phyloP scores from a whole-genome alignment of 106 monocot species.

The Dactylorhiza incarnata region DNA sequence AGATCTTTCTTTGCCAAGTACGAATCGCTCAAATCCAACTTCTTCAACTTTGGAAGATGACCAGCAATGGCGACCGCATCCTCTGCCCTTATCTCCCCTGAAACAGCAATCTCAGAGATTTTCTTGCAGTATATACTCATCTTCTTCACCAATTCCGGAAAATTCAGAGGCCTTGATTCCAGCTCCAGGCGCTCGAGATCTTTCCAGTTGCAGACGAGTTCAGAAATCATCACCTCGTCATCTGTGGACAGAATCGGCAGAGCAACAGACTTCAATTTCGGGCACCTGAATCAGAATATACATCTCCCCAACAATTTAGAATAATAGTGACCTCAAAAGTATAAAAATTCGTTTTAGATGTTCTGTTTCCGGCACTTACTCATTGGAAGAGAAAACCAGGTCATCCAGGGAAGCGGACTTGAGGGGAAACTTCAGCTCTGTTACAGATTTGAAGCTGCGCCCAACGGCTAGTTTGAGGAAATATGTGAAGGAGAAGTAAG shows the following conservation, averaged over 20 bases:
- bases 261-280: conserved; percentile 16
- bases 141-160: conserved; percentile 12
- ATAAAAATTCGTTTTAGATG: neutral
- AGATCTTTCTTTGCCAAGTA: conserved; percentile 26
- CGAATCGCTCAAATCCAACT: conserved; percentile 27
- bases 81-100: conserved; percentile 26
- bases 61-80: conserved; percentile 25
- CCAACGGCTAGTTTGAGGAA: neutral
- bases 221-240: conserved; percentile 21
- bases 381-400: neutral
- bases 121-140: conserved; percentile 23
- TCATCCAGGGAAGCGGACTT: neutral
- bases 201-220: conserved; percentile 19
- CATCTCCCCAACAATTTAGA: neutral
- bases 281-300: conserved; percentile 19
- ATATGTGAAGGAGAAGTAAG: conserved; percentile 4
- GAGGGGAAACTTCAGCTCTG: conserved; percentile 2
- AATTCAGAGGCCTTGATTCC: conserved; percentile 33
- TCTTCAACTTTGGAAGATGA: conserved; percentile 16
- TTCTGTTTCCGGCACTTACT: neutral
- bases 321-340: neutral
- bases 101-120: conserved; percentile 15
- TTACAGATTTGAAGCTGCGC: neutral
- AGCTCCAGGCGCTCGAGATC: conserved; percentile 36
- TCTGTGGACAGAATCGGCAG: conserved; percentile 20